Evolutionary conservation across 2,329 filamentous ascomycete species (phyloP).

Genomic region (Dactylellina parvicollis): DNA sequence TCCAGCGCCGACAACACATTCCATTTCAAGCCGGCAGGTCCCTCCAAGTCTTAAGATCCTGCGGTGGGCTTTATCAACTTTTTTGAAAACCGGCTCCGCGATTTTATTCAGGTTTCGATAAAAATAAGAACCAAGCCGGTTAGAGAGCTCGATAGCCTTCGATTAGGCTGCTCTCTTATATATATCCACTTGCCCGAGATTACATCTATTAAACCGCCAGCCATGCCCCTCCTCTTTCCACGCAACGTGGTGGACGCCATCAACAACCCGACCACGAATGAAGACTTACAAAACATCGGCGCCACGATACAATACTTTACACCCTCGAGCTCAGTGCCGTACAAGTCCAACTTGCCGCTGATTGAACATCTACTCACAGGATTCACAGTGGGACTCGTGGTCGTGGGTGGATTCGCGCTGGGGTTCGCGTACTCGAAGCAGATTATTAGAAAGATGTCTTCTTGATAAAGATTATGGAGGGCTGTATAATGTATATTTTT

Average conservation of each 20-base stretch:
- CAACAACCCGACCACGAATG: conserved; percentile 2
- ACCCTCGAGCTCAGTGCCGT: not conserved
- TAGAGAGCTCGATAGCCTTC: too few species aligned
- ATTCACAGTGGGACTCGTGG: conserved; percentile 10
- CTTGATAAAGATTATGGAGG: too few species aligned
- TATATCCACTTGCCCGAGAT: too few species aligned
- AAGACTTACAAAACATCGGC: conserved; percentile 2
- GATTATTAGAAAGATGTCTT: conserved; percentile 6
- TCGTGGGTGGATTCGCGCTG: conserved; percentile 29
- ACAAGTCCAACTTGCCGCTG: conserved; percentile 28
- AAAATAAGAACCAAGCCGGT: too few species aligned
- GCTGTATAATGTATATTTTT: too few species aligned
- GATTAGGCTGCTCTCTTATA: too few species aligned
- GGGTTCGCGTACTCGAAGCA: conserved; percentile 39
- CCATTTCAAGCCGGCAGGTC: too few species aligned
- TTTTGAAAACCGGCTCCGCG: too few species aligned
- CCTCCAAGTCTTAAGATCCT: too few species aligned
- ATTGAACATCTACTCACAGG: conserved; percentile 5
- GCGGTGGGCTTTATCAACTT: too few species aligned
- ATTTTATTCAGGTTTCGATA: too few species aligned
- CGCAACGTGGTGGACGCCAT: not conserved
- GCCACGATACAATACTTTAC: conserved; percentile 13
- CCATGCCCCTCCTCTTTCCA: not conserved
- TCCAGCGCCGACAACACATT: too few species aligned
- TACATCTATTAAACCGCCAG: not conserved